Percentiles rank a stretch among this genome's conserved stretches.
Evolutionary conservation across 2,329 filamentous ascomycete genomes (phyloP).

Genomic region (Immersiporthe knoxdaviesiana): DNA sequence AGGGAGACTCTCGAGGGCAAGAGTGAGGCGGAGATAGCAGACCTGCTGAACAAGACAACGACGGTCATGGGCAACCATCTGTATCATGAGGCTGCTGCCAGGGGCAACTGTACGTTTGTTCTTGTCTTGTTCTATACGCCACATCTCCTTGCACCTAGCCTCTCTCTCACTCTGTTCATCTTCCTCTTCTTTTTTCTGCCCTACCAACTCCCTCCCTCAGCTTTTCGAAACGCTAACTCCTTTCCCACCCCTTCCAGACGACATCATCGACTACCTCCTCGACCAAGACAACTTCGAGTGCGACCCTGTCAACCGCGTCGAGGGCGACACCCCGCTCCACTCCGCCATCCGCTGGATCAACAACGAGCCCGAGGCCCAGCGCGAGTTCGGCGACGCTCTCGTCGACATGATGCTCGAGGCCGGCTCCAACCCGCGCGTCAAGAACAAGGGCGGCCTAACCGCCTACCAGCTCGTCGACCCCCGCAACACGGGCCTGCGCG

Average conservation of each 20-base stretch:
- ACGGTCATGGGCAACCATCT: constrained; percentile 87
- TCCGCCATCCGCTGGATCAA: constrained; percentile 78
- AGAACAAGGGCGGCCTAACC: constrained; percentile 75
- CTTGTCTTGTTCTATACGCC: constrained; percentile 10
- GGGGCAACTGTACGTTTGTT: constrained; percentile 76
- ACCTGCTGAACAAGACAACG: constrained; percentile 82
- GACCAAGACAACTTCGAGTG: constrained; percentile 86
- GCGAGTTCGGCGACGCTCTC: constrained; percentile 66
- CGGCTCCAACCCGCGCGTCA: constrained; percentile 60
- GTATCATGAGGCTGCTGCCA: constrained; percentile 84
- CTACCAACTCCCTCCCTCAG: too few relatives aligned
- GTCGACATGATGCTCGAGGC: constrained; percentile 84
- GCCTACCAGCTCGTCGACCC: constrained; percentile 76
- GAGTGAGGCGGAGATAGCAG: constrained; percentile 67
- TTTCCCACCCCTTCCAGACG: constrained; percentile 53
- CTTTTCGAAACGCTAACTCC: too few relatives aligned
- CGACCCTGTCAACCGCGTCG: constrained; percentile 72
- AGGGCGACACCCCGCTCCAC: constrained; percentile 80
- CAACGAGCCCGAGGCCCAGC: constrained; percentile 63
- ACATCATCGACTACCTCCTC: constrained; percentile 79
- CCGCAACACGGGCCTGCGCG: constrained; percentile 62
- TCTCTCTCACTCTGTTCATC: not conserved
- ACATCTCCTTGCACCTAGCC: not conserved
- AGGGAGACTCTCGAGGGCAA: constrained; percentile 69
- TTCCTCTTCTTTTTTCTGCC: not conserved